Evolutionary conservation across 1,284 basidiomycete genomes (phyloP), one percentile per base, ranked within the genome.

Genomic region (Ustilago lituana): DNA sequence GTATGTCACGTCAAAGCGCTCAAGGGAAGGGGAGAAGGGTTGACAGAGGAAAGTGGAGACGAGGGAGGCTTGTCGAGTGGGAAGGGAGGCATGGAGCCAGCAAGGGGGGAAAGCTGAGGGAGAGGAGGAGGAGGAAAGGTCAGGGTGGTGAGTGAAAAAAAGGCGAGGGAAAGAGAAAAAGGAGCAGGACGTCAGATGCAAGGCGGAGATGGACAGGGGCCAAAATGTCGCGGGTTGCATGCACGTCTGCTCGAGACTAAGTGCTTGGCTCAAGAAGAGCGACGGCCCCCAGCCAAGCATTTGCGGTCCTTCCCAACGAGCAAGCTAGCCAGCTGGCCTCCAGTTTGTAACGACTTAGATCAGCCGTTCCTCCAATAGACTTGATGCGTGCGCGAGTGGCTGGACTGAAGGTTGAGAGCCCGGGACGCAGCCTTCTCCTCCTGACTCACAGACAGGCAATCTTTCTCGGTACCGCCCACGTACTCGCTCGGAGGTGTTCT

Each of bases 201-300:
- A 51, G 43, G 62, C 56, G 51, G 43, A 59, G 51, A 26, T 53
- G 32, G 62, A 65, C 62, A 65, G 62, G 62, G 62, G 62, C 51
- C 62, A 59, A 65, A 65, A 59, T 65, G 62, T 59, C 55, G 62
- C 51, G 55, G 50, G 43, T 17, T 65, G 56, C 55, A 65, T 65
- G 62, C 50, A 54, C 15, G 12, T 20, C 8, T 22, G 50, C 61
- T 53, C 38, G 49, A 54, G 51, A 43, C 48, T 41, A 15, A 22
- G 17, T 27, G 36, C 53, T 48, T 41, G 36, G 45, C 31, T 35
- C n/a, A 23, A 17, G 14, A 32, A 47, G 23, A 27, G 12, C 14
- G 9, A 14, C 22, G 27, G n/a, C n/a, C n/a, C n/a, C n/a, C n/a
- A n/a, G n/a, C n/a, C n/a, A n/a, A n/a, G n/a, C n/a, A n/a, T n/a